Percentiles rank a stretch among this genome's conserved stretches.
Evolutionary conservation across 371 early-diverging fungal species (phyloP).

Genomic region (Dichotomocladium elegans): DNA sequence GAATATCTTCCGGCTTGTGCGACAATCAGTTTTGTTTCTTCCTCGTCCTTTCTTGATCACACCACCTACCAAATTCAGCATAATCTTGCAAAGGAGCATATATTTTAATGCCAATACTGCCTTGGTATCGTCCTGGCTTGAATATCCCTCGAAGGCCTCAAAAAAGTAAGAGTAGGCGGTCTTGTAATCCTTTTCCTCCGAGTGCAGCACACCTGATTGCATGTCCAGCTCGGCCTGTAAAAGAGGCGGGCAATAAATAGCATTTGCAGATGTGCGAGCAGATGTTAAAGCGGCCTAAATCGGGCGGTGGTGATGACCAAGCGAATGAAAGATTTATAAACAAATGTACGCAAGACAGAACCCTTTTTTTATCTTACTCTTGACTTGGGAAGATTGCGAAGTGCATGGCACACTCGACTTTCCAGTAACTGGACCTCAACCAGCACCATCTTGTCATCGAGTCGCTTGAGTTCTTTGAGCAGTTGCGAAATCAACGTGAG

Average conservation of each 20-base stretch:
- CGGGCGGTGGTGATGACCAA: neutral
- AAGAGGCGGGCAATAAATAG: constrained; percentile 97
- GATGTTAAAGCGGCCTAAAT: constrained; percentile 92
- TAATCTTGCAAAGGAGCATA: constrained; percentile 97
- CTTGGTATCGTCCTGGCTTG: constrained; percentile 81
- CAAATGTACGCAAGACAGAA: no score
- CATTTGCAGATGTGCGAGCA: constrained; percentile 95
- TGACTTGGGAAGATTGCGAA: constrained; percentile 92
- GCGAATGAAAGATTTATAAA: neutral
- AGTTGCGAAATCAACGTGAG: constrained; percentile 80
- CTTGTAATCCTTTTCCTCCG: constrained; percentile 98
- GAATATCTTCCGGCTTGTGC: constrained; percentile 82
- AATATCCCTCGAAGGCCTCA: constrained; percentile 94
- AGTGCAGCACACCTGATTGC: constrained; percentile 96
- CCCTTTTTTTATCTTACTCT: no score
- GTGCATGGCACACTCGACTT: constrained; percentile 90
- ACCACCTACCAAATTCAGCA: constrained; percentile 80
- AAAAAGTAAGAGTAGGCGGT: constrained; percentile 98
- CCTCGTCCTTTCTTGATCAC: neutral
- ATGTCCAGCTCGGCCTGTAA: constrained; percentile 96
- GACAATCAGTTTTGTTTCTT: neutral
- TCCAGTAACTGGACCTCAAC: constrained; percentile 97
- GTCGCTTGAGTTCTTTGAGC: constrained; percentile 92
- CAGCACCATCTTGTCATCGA: constrained; percentile 97
- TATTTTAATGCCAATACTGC: constrained; percentile 91